Evolutionary conservation across 306 rosid species (phyloP).

Genomic region (Geum urbanum): DNA sequence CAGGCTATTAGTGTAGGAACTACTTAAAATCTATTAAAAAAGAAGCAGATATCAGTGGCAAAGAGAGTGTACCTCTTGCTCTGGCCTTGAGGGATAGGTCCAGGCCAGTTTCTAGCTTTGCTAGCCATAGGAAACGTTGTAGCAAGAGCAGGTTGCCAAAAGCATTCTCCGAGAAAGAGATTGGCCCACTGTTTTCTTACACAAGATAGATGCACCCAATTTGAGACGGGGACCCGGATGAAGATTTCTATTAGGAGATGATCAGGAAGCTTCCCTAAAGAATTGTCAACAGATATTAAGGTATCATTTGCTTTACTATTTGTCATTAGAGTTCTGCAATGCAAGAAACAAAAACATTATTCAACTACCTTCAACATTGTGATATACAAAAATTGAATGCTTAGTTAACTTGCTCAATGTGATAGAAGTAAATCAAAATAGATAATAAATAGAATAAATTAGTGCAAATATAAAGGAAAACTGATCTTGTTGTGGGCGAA

Average conservation of each 20-base stretch:
- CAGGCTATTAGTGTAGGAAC: background rate
- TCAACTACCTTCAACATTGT: background rate
- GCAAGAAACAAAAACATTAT: background rate
- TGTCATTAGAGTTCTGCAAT: constrained; percentile 42
- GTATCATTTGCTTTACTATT: constrained; percentile 10
- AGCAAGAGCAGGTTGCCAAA: constrained; percentile 71
- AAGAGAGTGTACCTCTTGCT: constrained; percentile 44
- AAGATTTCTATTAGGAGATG: constrained; percentile 65
- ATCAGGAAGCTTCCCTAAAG: constrained; percentile 54
- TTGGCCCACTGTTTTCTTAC: constrained; percentile 67
- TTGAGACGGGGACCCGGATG: constrained; percentile 41
- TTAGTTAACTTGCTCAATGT: background rate
- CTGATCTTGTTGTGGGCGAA: background rate
- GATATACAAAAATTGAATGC: background rate
- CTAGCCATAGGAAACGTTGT: constrained; percentile 40
- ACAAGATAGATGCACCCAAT: constrained; percentile 52
- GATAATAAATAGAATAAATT: background rate
- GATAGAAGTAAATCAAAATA: background rate
- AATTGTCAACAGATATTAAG: constrained; percentile 21
- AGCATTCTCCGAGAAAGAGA: constrained; percentile 46
- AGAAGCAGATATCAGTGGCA: background rate
- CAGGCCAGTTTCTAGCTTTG: constrained; percentile 58
- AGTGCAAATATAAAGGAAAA: background rate
- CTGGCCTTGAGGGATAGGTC: constrained; percentile 55
- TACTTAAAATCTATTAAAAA: background rate